Evolutionary conservation across 1,139 yeast species (phyloP), one percentile per base, ranked within the genome.

Genomic region (Suhomyces bribrorum): DNA sequence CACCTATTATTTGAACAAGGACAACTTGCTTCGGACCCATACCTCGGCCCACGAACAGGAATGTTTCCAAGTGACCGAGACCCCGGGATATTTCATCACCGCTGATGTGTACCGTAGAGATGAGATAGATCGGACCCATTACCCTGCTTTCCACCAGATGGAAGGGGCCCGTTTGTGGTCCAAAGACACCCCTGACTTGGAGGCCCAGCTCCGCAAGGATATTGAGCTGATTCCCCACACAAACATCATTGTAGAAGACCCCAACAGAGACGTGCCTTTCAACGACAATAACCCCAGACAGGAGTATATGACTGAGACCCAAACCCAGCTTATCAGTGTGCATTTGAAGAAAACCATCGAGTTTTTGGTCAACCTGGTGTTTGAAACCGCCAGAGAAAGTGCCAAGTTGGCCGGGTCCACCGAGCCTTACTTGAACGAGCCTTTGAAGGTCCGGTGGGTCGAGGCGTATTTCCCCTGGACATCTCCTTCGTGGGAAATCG

Each of bases 381-480:
- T 92, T 64, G 82, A 82, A 47, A 79, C 77, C 33, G 95, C 94
- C 14, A 75, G 77, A 45, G 73, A 67, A 41, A 78, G 88, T 1
- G 94, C 92, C 9, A 73, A 75, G 45, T 59, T 75, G 16, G 81
- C 87, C 1, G 94, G 94, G 1, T 69, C 77, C 2, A 69, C 78
- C 28, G 79, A 76, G 25, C 79, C 77, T 3, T 83, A 81, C 48
- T 66, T 82, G 45, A 75, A 77, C 47, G 86, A 83, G 50, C 96
- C 96, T 5, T 73, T 94, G 48, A 83, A 79, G 56, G 87, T 90
- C 12, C 76, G 97, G 48, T 92, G 99, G 99, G 86, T 89, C 23
- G 95, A 87, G 57, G 96, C 95, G 0, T 88, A 83, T 54, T 92
- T 92, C 68, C 99, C 99, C 4, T 92, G 97, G 97, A 92, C 99